Evolutionary conservation across 192 early-diverging fungal genomes (phyloP), one percentile per base, ranked within the genome.

Genomic region (Coemansia sp.): DNA sequence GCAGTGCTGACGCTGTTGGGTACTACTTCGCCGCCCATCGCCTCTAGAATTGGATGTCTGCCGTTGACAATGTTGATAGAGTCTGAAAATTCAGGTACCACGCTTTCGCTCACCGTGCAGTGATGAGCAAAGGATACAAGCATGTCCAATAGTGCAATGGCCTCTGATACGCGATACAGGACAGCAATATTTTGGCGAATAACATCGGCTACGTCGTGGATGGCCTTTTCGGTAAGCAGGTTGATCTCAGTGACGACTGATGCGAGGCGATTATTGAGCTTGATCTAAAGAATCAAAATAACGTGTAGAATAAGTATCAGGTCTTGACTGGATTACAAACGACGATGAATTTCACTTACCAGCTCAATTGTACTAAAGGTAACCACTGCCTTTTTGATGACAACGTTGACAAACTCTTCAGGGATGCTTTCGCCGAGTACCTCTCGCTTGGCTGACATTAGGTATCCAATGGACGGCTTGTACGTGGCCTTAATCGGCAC

Each of bases 171-270:
- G 18, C 89, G 88, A 62, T 92, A 95, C 20, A 96, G 72, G 1
- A 89, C 64, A 4, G 70, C 74, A 49, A 95, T 85, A 47, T 86
- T 82, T 18, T 64, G 41, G 15, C 87, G 74, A n/a, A 94, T 87
- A 15, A 82, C 68, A 2, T 74, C 65, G 6, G 83, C 59, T 2
- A 83, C 68, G 6, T 18, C 30, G 20, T 69, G 69, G 4, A 80
- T 76, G 3, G 74, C 78, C 67, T 85, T 89, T 69, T 93, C 91
- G 0, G 90, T 90, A 83, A 93, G 88, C 47, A 93, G 49, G 67
- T 89, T 94, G 13, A 95, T 89, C 64, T 97, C 95, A 20, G 86
- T 84, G 44, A 95, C 73, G 0, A 92, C 93, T 29, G 95, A 91
- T 13, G 90, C 76, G 8, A 97, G 88, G 12, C 92, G 87, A 18